Conservation (phyloP, 495 filamentous ascomycete species). For the Neurospora tetraspora region DNA sequence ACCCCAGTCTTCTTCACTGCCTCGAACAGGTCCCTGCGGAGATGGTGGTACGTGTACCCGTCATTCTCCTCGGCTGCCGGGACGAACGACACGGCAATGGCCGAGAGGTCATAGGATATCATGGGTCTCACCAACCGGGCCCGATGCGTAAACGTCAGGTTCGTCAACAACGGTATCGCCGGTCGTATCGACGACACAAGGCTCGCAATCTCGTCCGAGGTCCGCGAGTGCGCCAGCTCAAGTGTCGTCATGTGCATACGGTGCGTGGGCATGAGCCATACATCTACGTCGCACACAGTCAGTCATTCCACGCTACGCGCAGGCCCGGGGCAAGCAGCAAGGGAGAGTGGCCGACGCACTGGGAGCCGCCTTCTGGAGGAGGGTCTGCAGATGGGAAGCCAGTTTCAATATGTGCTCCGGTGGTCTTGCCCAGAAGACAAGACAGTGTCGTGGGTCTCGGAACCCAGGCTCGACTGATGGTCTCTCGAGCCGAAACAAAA, state of each 20-base stretch:
- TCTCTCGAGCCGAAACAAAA: constrained; percentile 56
- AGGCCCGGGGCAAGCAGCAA: neutral
- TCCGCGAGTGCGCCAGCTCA: constrained; percentile 66
- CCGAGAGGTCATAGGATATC: constrained; percentile 74
- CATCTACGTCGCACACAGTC: constrained; percentile 34
- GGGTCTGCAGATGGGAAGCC: constrained; percentile 55
- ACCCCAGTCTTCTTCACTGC: constrained; percentile 48
- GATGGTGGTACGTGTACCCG: constrained; percentile 78
- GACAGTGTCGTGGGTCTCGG: constrained; percentile 64
- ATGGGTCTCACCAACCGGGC: constrained; percentile 70
- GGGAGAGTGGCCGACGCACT: constrained; percentile 30
- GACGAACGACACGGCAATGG: constrained; percentile 76
- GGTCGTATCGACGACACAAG: constrained; percentile 46
- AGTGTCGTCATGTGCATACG: constrained; percentile 78
- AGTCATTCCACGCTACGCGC: neutral
- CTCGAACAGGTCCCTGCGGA: constrained; percentile 66
- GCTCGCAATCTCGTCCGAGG: constrained; percentile 47
- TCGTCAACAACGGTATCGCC: constrained; percentile 41
- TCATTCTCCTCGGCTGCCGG: constrained; percentile 53
- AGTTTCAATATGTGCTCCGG: constrained; percentile 57
- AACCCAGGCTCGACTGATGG: constrained; percentile 52
- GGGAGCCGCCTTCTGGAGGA: constrained; percentile 50
- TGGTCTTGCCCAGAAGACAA: constrained; percentile 82
- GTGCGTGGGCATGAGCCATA: constrained; percentile 76
- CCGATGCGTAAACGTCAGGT: constrained; percentile 51